These are phyloP conservation scores for Dactylellina cionopaga DNA, from an alignment of 2,329 filamentous ascomycete species.

Conservation along the genomic window DNA sequence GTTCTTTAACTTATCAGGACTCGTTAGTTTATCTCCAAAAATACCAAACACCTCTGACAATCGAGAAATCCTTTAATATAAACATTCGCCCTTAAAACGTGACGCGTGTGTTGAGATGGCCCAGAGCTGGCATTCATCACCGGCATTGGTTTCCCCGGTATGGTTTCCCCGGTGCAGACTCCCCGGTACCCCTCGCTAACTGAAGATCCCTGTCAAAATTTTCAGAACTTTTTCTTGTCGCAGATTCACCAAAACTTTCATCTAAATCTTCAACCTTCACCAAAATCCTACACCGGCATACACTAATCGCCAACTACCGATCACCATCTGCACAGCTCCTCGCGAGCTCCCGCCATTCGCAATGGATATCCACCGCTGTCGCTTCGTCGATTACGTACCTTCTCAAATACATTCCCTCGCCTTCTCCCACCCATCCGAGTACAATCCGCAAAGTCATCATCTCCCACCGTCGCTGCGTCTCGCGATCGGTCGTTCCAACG, in stretches of 20 bases:
- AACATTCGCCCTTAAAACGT: no score
- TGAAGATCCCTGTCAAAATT: constrained; percentile 40
- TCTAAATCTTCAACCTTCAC: background rate
- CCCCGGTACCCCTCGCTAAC: constrained; percentile 20
- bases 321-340: constrained; percentile 15
- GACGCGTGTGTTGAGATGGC: background rate
- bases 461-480: constrained; percentile 74
- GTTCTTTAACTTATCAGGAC: no score
- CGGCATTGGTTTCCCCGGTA: background rate
- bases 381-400: constrained; percentile 91
- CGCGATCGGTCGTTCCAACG: constrained; percentile 90
- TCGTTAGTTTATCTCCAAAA: no score
- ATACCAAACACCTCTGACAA: no score
- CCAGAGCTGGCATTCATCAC: background rate
- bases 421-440: constrained; percentile 78
- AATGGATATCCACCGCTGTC: constrained; percentile 97
- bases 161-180: background rate
- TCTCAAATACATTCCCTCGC: constrained; percentile 93
- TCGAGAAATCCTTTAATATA: no score
- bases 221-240: constrained; percentile 39
- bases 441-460: constrained; percentile 63
- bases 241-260: constrained; percentile 30
- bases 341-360: constrained; percentile 19
- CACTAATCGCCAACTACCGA: background rate
- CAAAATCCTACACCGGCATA: constrained; percentile 14